Percentiles rank a stretch among this genome's conserved stretches.
These are phyloP conservation scores for Xylaria digitata DNA, from an alignment of 2,329 filamentous ascomycete species.

Conservation along the genomic window DNA sequence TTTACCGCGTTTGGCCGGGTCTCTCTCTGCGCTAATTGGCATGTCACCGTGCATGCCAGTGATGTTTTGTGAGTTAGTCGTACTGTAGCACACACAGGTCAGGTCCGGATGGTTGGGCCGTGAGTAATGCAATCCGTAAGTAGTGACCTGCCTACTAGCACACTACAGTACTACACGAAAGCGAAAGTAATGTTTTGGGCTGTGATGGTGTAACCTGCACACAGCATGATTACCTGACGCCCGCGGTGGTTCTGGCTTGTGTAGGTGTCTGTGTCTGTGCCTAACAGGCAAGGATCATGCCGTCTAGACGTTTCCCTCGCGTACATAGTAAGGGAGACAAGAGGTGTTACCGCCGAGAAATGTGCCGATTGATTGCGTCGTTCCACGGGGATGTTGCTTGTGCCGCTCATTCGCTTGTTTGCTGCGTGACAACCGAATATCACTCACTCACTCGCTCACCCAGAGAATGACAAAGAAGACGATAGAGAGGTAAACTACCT, in stretches of 20 bases:
- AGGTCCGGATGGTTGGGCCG: not conserved
- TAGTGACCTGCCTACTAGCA: no score
- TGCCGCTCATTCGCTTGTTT: not conserved
- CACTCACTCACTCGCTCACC: not conserved
- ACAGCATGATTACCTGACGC: slow-evolving; percentile 12
- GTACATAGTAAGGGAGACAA: not conserved
- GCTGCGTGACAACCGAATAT: not conserved
- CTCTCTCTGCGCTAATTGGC: slow-evolving; percentile 17
- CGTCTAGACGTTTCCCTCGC: slow-evolving; percentile 26
- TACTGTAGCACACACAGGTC: not conserved
- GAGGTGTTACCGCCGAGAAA: not conserved
- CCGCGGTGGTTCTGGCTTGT: not conserved
- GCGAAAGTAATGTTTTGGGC: not conserved
- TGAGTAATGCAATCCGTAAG: no score
- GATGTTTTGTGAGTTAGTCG: not conserved
- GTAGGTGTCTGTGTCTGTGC: slow-evolving; percentile 9
- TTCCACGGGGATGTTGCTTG: not conserved
- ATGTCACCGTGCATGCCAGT: slow-evolving; percentile 13
- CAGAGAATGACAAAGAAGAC: slow-evolving; percentile 11
- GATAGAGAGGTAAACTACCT: slow-evolving; percentile 16
- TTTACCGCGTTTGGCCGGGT: slow-evolving; percentile 21
- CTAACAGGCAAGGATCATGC: slow-evolving; percentile 31
- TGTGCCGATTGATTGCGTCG: not conserved
- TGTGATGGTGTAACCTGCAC: slow-evolving; percentile 2
- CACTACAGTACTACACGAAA: not conserved